These are phyloP conservation scores for Ulmus americana DNA, from an alignment of 331 rosid species.

Conservation along the genomic window DNA sequence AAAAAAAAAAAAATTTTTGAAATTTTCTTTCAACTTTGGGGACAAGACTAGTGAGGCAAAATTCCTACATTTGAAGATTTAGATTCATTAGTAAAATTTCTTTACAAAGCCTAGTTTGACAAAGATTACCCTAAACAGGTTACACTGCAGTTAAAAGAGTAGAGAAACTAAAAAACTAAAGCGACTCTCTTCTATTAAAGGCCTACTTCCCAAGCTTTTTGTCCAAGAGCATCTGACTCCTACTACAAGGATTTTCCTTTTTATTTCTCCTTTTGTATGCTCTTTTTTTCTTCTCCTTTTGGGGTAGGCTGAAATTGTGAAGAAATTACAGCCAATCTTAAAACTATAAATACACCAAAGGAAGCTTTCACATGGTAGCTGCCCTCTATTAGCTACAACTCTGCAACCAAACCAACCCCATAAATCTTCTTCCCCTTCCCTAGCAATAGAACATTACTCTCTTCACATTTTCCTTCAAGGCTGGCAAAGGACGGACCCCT, in stretches of 20 bases:
- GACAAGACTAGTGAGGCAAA: not conserved
- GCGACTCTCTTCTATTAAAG: not conserved
- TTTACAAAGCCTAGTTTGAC: slow-evolving; percentile 2
- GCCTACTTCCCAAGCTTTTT: not conserved
- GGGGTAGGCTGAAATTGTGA: not conserved
- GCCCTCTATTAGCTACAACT: slow-evolving; percentile 19
- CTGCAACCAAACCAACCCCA: slow-evolving; percentile 13
- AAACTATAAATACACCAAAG: slow-evolving; percentile 27
- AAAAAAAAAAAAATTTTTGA: not conserved
- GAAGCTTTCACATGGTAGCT: slow-evolving; percentile 24
- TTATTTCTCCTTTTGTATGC: not conserved
- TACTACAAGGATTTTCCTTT: not conserved
- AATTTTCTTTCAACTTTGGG: too few species aligned
- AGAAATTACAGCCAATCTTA: slow-evolving; percentile 1
- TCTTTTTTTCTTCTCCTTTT: not conserved
- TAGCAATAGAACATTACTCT: slow-evolving; percentile 98
- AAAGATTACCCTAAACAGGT: not conserved
- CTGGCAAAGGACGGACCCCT: slow-evolving; percentile 89
- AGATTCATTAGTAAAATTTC: not conserved
- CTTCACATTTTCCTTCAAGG: slow-evolving; percentile 91
- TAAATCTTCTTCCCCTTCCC: slow-evolving; percentile 21
- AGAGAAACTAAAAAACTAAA: not conserved
- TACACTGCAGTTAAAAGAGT: not conserved
- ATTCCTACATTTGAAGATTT: slow-evolving; percentile 2
- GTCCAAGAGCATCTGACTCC: not conserved